phyloP scores from a whole-genome alignment of 306 rosid genomes.

The Fagus sylvatica region DNA sequence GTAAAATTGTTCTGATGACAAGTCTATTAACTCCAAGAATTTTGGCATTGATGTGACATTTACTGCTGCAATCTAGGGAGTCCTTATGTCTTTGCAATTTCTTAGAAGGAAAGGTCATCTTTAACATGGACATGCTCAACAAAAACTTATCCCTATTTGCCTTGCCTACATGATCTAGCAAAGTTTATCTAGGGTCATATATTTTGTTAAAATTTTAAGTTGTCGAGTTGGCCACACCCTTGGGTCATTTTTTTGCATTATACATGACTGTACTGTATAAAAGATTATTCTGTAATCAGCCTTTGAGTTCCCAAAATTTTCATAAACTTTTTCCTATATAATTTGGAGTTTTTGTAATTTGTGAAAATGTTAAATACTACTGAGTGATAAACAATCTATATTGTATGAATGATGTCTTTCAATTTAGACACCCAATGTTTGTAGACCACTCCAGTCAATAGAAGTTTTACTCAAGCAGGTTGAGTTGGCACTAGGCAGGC shows the following conservation, averaged over 20 bases:
- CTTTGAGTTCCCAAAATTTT: neutral
- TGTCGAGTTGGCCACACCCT: neutral
- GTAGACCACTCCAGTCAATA: neutral
- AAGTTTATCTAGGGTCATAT: neutral
- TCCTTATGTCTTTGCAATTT: conserved; percentile 1
- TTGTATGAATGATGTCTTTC: conserved; percentile 3
- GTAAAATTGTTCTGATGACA: conserved; percentile 35
- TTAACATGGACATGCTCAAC: neutral
- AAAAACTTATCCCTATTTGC: neutral
- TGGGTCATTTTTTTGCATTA: neutral
- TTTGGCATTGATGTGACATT: neutral
- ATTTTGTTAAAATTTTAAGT: neutral
- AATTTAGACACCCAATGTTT: neutral
- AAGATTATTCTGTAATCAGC: neutral
- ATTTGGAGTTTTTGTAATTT: neutral
- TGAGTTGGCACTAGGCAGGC: conserved; percentile 1
- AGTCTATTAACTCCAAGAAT: conserved; percentile 4
- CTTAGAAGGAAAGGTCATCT: neutral
- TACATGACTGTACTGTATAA: neutral
- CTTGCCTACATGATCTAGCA: neutral
- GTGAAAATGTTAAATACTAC: neutral
- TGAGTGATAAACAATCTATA: conserved; percentile 8
- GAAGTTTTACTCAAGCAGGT: neutral
- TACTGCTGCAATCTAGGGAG: conserved; percentile 21
- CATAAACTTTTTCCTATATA: neutral